Conservation (phyloP, 2,329 filamentous ascomycete species). For the Scedosporium dehoogii region DNA sequence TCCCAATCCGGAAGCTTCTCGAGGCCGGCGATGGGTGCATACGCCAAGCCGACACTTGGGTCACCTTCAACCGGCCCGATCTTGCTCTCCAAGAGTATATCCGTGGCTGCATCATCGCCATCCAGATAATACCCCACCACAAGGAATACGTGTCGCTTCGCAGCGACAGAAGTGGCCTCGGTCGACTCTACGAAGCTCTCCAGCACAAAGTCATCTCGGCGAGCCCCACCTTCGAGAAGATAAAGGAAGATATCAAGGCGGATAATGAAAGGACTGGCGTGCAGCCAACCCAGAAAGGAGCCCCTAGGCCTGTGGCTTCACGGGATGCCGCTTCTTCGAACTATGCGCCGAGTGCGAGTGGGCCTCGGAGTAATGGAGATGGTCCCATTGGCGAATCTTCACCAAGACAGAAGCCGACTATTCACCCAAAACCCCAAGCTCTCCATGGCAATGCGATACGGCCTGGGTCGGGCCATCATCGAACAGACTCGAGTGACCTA, state of each 20-base stretch:
- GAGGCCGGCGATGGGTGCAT: constrained; percentile 42
- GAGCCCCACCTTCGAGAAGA: constrained; percentile 40
- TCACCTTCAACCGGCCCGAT: constrained; percentile 58
- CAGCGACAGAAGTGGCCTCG: constrained; percentile 37
- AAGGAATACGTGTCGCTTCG: constrained; percentile 61
- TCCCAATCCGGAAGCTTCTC: constrained; percentile 43
- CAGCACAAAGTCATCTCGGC: constrained; percentile 39
- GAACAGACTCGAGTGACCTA: constrained; percentile 31
- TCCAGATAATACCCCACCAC: constrained; percentile 67
- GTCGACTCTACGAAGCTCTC: constrained; percentile 38
- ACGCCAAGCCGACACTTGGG: constrained; percentile 49
- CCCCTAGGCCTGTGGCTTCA: background rate
- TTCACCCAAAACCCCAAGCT: constrained; percentile 59
- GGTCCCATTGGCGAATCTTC: constrained; percentile 9
- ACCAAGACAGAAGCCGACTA: constrained; percentile 30
- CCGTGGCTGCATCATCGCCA: constrained; percentile 66
- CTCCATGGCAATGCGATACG: constrained; percentile 47
- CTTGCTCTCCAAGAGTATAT: constrained; percentile 77
- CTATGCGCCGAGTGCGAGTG: constrained; percentile 8
- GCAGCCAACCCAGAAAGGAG: constrained; percentile 23
- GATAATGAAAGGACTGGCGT: constrained; percentile 56
- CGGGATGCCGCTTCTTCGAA: background rate
- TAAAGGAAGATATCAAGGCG: constrained; percentile 50
- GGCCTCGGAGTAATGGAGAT: too few relatives aligned
- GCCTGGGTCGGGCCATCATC: background rate